Base-by-base conservation (phyloP, 495 filamentous ascomycete species). In the Xylona heveae region DNA sequence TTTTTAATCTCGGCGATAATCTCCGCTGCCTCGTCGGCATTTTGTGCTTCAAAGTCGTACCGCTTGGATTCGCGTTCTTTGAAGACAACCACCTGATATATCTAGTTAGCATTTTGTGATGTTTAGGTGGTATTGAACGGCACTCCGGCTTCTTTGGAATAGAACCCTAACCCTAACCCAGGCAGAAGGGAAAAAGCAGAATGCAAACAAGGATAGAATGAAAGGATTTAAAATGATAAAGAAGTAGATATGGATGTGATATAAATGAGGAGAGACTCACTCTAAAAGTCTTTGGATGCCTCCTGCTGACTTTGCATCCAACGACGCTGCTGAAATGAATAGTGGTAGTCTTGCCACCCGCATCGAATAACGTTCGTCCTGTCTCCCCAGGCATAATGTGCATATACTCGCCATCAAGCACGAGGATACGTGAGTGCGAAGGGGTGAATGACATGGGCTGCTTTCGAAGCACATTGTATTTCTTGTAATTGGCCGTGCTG, bases 11-110 rank as follows among this genome's bases (percentile, higher is more conserved):
- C 88, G 31, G 61, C 65, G 24, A 94, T 84, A 48, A 97, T 81
- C 47, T 88, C 81, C 17, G 65, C 61, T n/a, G 85, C 85, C 46
- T 90, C 81, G 19, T 68, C 65, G 1, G 62, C 57, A 43, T 64
- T 83, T 38, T 63, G 68, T 9, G 85, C 79, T 51, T 95, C 85
- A 56, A 95, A 97, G 46, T 97, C 88, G 55, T 97, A 97, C 39
- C 83, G 59, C 58, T 97, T 95, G 43, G 71, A 78, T 49, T 92
- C 84, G 13, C 76, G 74, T 24, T 73, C 78, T 39, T 75, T 72
- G 36, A 74, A 76, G 19, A 91, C 74, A 28, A 85, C 62, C 4
- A 91, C 61, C 67, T 68, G 36, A 17, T 9, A n/a, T 10, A 18
- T 9, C 5, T 33, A 18, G 16, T 13, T 13, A 21, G 17, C 23